phyloP scores from a whole-genome alignment of 2,329 filamentous ascomycete genomes.

The Alternaria dauci region DNA sequence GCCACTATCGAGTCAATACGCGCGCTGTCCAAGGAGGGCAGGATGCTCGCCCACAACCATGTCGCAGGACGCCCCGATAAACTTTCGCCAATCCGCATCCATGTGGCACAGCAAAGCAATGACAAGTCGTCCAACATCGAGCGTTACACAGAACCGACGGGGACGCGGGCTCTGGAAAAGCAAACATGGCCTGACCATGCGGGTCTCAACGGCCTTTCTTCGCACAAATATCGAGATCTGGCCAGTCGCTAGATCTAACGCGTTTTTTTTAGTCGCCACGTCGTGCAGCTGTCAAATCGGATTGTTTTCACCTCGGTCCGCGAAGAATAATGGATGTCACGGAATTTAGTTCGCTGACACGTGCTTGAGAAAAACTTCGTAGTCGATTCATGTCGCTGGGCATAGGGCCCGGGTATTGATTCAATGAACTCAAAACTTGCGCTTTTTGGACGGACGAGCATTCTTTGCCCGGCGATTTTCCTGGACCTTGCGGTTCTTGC shows the following conservation, averaged over 20 bases:
- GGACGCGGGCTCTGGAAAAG: slow-evolving; percentile 7
- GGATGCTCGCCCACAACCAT: slow-evolving; percentile 10
- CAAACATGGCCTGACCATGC: slow-evolving; percentile 23
- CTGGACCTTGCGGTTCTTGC: slow-evolving; percentile 79
- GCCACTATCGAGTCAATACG: slow-evolving; percentile 30
- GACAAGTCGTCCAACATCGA: slow-evolving; percentile 9
- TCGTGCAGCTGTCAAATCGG: slow-evolving; percentile 7
- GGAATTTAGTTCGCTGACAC: slow-evolving; percentile 3
- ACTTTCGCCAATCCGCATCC: slow-evolving; percentile 24
- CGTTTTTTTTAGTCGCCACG: slow-evolving; percentile 17
- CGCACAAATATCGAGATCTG: slow-evolving; percentile 14
- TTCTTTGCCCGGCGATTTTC: slow-evolving; percentile 87
- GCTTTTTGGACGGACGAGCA: slow-evolving; percentile 76
- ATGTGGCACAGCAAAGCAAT: slow-evolving; percentile 34
- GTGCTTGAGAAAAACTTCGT: slow-evolving; percentile 9
- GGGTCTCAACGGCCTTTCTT: slow-evolving; percentile 17
- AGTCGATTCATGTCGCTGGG: slow-evolving; percentile 16
- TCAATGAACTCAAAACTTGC: slow-evolving; percentile 47
- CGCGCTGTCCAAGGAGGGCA: slow-evolving; percentile 16
- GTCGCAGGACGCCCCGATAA: slow-evolving; percentile 16
- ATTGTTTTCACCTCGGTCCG: slow-evolving; percentile 16
- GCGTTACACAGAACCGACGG: slow-evolving; percentile 19
- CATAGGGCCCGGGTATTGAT: slow-evolving; percentile 18
- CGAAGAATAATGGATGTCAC: slow-evolving; percentile 1
- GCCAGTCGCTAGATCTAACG: slow-evolving; percentile 6